These are phyloP conservation scores for Achaetomiella virescens DNA, from an alignment of 495 filamentous ascomycete species.

Conservation along the genomic window DNA sequence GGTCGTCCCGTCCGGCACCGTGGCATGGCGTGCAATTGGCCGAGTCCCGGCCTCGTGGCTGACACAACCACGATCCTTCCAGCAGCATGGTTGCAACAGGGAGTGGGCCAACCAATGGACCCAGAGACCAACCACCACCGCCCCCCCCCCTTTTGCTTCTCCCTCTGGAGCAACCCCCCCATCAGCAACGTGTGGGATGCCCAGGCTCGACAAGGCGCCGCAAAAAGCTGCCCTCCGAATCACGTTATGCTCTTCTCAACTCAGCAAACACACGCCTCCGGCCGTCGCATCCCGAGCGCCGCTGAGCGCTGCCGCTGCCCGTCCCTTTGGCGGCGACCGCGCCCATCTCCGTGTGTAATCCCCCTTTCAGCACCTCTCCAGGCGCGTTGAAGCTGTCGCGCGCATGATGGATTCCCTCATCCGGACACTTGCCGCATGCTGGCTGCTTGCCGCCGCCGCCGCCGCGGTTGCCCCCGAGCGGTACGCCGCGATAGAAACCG, in stretches of 20 bases:
- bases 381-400: no score
- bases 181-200: no score
- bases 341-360: background rate
- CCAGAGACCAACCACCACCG: no score
- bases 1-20: background rate
- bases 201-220: no score
- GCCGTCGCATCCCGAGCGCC: background rate
- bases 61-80: conserved; percentile 4
- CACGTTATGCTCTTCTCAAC: background rate
- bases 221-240: background rate
- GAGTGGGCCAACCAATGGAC: background rate
- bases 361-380: background rate
- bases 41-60: background rate
- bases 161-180: background rate
- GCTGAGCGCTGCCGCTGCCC: background rate
- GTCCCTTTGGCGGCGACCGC: background rate
- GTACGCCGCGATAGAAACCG: conserved; percentile 19
- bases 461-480: conserved; percentile 2
- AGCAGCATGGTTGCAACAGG: background rate
- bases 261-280: background rate
- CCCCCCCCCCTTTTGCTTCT: background rate
- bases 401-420: background rate
- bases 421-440: background rate
- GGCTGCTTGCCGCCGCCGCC: conserved; percentile 1
- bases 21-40: conserved; percentile 2